Percentiles rank a stretch among this genome's conserved stretches.
Conservation (phyloP, 129 eudicot genomes). For the Centaurea solstitialis region DNA sequence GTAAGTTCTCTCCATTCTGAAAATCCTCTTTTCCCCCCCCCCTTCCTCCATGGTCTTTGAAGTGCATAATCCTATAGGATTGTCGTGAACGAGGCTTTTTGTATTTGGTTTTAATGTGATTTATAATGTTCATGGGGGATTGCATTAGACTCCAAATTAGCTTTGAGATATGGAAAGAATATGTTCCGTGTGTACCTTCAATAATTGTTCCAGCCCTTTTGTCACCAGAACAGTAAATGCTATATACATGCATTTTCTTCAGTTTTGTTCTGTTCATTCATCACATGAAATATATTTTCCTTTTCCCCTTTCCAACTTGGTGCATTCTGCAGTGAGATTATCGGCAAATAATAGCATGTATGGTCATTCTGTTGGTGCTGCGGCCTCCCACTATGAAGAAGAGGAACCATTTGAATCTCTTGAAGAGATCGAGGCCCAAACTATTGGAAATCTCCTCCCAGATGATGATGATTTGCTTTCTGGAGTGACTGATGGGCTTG, state of each 20-base stretch:
- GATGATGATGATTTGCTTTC: slow-evolving; percentile 92
- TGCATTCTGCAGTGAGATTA: slow-evolving; percentile 63
- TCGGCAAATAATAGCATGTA: slow-evolving; percentile 48
- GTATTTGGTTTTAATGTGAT: neutral
- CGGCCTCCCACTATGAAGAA: slow-evolving; percentile 56
- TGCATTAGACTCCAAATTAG: neutral
- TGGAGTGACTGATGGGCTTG: slow-evolving; percentile 88
- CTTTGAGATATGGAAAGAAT: neutral
- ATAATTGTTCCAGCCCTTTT: neutral
- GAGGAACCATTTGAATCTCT: slow-evolving; percentile 81
- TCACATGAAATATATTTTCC: neutral
- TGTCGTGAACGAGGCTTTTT: neutral
- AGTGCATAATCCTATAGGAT: slow-evolving; percentile 1
- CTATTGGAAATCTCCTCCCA: slow-evolving; percentile 92
- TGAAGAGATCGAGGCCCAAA: slow-evolving; percentile 93
- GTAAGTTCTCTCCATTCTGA: slow-evolving; percentile 40
- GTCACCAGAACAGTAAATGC: neutral
- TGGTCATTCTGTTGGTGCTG: slow-evolving; percentile 75
- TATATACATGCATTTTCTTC: neutral
- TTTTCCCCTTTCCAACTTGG: slow-evolving; percentile 8
- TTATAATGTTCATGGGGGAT: neutral
- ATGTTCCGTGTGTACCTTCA: too few relatives aligned
- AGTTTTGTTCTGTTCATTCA: neutral
- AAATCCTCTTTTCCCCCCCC: neutral
- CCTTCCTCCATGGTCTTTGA: neutral